These are phyloP conservation scores for Phialocephala sp. DNA, from an alignment of 2,329 filamentous ascomycete species.

Conservation along the genomic window DNA sequence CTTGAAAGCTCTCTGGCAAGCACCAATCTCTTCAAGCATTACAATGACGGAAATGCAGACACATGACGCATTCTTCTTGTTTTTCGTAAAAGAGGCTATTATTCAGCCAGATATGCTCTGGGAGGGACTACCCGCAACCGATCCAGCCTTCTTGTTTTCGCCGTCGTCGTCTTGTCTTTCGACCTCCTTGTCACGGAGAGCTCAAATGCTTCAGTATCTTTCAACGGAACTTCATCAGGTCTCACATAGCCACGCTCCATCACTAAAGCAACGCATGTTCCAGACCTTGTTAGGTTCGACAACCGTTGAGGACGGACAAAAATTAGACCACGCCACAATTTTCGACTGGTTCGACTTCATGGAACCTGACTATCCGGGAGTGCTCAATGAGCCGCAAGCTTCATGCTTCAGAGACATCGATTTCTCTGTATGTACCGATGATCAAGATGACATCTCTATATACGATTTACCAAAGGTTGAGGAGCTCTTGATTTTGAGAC, in stretches of 20 bases:
- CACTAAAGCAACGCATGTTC: conserved; percentile 70
- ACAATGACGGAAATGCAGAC: conserved; percentile 80
- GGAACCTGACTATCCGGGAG: conserved; percentile 60
- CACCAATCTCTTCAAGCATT: conserved; percentile 75
- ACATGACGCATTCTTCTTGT: conserved; percentile 79
- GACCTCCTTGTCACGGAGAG: conserved; percentile 79
- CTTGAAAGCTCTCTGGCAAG: conserved; percentile 82
- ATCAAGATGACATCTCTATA: conserved; percentile 62
- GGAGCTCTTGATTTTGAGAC: conserved; percentile 74
- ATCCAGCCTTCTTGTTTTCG: conserved; percentile 71
- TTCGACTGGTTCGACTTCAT: conserved; percentile 96
- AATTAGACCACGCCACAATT: conserved; percentile 72
- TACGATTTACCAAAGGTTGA: conserved; percentile 75
- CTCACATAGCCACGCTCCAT: conserved; percentile 71
- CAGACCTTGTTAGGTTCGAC: conserved; percentile 81
- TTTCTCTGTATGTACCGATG: conserved; percentile 66
- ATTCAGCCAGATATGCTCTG: conserved; percentile 73
- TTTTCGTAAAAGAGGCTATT: conserved; percentile 74
- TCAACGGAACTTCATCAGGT: conserved; percentile 83
- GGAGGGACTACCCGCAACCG: conserved; percentile 68
- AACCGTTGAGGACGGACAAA: conserved; percentile 67
- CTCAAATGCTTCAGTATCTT: conserved; percentile 82
- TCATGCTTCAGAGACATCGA: conserved; percentile 70
- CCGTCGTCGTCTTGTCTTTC: conserved; percentile 37
- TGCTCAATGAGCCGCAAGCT: conserved; percentile 56